phyloP scores from a whole-genome alignment of 1,139 yeast species.

The Nadsonia commutata region DNA sequence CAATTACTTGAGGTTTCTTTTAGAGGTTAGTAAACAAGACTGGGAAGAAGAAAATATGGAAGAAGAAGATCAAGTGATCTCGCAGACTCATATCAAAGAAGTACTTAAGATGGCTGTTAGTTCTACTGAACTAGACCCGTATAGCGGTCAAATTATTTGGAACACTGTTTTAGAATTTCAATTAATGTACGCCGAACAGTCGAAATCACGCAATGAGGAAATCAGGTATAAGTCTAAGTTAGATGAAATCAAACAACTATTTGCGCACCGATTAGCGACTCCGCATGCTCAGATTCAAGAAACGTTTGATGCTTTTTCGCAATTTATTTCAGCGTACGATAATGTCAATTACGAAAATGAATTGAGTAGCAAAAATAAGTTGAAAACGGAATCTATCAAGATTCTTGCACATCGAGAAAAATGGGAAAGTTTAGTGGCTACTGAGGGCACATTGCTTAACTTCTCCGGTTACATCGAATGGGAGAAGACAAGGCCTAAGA shows the following conservation, averaged over 20 bases:
- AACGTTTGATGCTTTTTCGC: conserved; percentile 26
- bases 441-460: conserved; percentile 13
- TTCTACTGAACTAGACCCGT: conserved; percentile 21
- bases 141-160: conserved; percentile 8
- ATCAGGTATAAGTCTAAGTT: no score
- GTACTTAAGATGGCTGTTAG: conserved; percentile 22
- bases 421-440: conserved; percentile 6
- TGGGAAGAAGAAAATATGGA: conserved; percentile 1
- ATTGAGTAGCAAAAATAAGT: conserved; percentile 24
- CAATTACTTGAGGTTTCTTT: not conserved
- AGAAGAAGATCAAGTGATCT: not conserved
- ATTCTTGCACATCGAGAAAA: conserved; percentile 16
- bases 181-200: not conserved
- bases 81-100: conserved; percentile 7
- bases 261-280: conserved; percentile 21
- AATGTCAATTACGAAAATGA: conserved; percentile 21
- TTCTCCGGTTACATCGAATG: conserved; percentile 17
- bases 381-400: conserved; percentile 20
- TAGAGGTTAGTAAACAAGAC: not conserved
- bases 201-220: not conserved
- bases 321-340: conserved; percentile 22
- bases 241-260: conserved; percentile 15
- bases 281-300: conserved; percentile 28
- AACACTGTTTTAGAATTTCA: conserved; percentile 7
- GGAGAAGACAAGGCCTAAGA: conserved; percentile 10